Base-by-base conservation (phyloP, 805 yeast species). In the Zygotorulaspora sp. region DNA sequence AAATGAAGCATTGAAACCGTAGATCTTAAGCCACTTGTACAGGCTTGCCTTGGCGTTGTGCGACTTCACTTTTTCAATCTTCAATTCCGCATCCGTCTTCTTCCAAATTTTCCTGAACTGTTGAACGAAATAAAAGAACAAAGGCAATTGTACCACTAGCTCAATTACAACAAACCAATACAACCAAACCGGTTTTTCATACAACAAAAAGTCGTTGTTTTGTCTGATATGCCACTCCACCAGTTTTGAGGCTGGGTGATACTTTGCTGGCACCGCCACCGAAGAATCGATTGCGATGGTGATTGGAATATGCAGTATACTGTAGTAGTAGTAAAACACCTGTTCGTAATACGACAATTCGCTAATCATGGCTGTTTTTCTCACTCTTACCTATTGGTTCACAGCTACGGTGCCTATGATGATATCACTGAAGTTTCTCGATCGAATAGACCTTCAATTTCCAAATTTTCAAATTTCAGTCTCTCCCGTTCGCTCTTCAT, bases 1-100 rank as follows among this genome's bases (percentile, higher is more conserved):
- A 35, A 83, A 65, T 3, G 81, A 66, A 0, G 97, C 97, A 53
- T 86, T 87, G 50, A 83, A 72, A 3, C 90, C 96, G 59, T 92
- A 90, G 5, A 80, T 52, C 10, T 76, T 63, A 47, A 80, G 58
- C 55, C 67, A 69, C 21, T 31, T 44, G 38, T 45, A 37, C 13
- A 44, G 30, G 9, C 27, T 29, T 22, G 27, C 35, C 31, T 47
- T 38, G 39, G 41, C 34, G 18, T 24, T 34, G 11, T 27, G 28
- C 5, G 13, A 16, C 15, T 37, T 24, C 10, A 30, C 32, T 32
- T 42, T 48, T 11, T 36, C 14, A 10, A 30, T 29, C 34, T 37
- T 47, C 29, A 34, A 33, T 19, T 20, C 22, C 12, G 35, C 35
- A 12, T 36, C 34, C 23, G 44, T 25, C 23, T 30, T 35, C 23